Evolutionary conservation across 75 land plant genomes (phyloP).

Genomic region (Picea sitchensis): DNA sequence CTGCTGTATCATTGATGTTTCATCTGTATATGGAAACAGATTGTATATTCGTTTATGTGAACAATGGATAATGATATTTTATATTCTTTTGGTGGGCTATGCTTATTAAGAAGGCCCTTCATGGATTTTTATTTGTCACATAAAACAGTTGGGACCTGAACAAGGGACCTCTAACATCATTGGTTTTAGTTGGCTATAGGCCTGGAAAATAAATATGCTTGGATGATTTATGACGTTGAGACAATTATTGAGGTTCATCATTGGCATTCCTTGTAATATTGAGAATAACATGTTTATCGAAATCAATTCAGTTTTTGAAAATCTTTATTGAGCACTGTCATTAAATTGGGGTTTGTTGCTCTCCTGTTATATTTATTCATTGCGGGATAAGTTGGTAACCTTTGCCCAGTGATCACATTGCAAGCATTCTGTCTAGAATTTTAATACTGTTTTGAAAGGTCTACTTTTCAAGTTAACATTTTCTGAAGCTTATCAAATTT

Average conservation of each 20-base stretch:
- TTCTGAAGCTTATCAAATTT: too few relatives aligned
- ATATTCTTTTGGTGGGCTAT: background rate
- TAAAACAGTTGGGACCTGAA: constrained; percentile 3
- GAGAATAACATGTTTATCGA: too few relatives aligned
- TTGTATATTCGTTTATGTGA: background rate
- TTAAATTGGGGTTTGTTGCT: too few relatives aligned
- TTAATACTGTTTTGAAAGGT: too few relatives aligned
- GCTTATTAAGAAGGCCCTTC: constrained; percentile 1
- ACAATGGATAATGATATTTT: constrained; percentile 1
- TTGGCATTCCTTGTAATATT: background rate
- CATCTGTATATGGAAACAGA: background rate
- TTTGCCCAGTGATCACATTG: too few relatives aligned
- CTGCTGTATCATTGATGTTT: background rate
- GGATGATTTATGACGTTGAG: background rate
- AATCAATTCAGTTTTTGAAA: too few relatives aligned
- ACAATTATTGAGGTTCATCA: background rate
- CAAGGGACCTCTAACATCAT: background rate
- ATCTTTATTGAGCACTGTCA: too few relatives aligned
- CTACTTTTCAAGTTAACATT: too few relatives aligned
- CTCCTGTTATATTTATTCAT: too few relatives aligned
- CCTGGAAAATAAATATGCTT: constrained; percentile 3
- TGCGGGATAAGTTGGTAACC: too few relatives aligned
- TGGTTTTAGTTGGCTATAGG: background rate
- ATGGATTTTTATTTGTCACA: background rate
- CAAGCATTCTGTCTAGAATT: too few relatives aligned